Base-by-base conservation (phyloP, 768 basidiomycete genomes). In the Agrocybe praecox region DNA sequence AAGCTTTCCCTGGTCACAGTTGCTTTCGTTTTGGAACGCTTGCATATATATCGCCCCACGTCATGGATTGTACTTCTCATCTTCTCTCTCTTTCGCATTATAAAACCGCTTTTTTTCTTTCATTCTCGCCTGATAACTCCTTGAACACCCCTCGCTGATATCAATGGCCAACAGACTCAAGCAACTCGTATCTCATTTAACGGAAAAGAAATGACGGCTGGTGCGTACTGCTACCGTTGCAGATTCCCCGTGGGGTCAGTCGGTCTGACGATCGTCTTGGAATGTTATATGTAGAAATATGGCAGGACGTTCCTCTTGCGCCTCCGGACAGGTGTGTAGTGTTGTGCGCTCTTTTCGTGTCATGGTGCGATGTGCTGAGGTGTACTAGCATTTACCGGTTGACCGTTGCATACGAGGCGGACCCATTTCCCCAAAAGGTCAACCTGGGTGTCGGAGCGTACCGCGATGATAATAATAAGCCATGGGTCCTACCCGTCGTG, bases 381-480 rank as follows among this genome's bases (percentile, higher is more conserved):
- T 24, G 17, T 61, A 36, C 43, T 63, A 94, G 92, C 74, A 94
- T 94, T 67, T 94, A 94, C 84, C 87, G 92, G 76, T 81, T 97
- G 61, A 94, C 93, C 0, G 89, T 92, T 18, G 86, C 92, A 2
- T 96, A 87, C 85, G 94, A 95, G 71, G 84, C 82, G 24, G 92
- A 97, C 70, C 67, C 82, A 2, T 83, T 79, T 69, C 79, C 83
- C 14, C 73, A 87, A 59, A 97, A 97, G 79, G 80, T 96, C 73
- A 96, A 96, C 71, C 80, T 97, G 21, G 94, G 94, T 36, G 94
- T 95, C 45, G 95, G 94, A 45, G 95, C 94, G 8, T 97, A 97
- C 71, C 83, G 94, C 63, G 95, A 96, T 66, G 83, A 94, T 64
- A 71, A 91, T 65, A 85, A 81, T 72, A 96, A 90, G 74, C 89